These are phyloP conservation scores for Diphasiastrum complanatum DNA, from an alignment of 83 land plant genomes.

Conservation along the genomic window DNA sequence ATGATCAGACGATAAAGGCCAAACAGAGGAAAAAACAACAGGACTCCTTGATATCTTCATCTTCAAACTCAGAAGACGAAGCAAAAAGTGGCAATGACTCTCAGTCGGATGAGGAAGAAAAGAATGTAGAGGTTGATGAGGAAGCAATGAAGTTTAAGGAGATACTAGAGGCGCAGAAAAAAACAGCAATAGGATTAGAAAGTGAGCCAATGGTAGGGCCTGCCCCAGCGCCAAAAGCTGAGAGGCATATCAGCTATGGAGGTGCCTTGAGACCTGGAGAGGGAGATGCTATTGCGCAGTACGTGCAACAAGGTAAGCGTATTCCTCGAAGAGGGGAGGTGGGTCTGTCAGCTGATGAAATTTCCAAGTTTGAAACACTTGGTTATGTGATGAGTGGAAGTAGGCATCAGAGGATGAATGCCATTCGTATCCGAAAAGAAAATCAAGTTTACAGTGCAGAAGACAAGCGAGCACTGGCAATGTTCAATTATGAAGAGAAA, in stretches of 20 bases:
- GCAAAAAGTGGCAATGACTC: not conserved
- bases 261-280: slow-evolving; percentile 98
- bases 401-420: slow-evolving; percentile 99
- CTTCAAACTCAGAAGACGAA: not conserved
- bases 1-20: too few relatives aligned
- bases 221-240: slow-evolving; percentile 80
- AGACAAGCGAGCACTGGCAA: slow-evolving; percentile 93
- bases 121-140: slow-evolving; percentile 38
- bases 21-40: too few relatives aligned
- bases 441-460: slow-evolving; percentile 99
- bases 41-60: too few relatives aligned
- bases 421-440: slow-evolving; percentile 96
- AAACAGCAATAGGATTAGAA: slow-evolving; percentile 41
- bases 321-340: slow-evolving; percentile 99
- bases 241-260: slow-evolving; percentile 98
- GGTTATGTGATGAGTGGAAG: slow-evolving; percentile 99
- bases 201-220: slow-evolving; percentile 88
- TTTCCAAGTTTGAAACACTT: slow-evolving; percentile 77
- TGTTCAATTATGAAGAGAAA: slow-evolving; percentile 98
- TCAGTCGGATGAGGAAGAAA: not conserved
- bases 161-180: slow-evolving; percentile 75
- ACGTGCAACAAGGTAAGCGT: slow-evolving; percentile 99
- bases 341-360: slow-evolving; percentile 98
- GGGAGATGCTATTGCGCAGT: slow-evolving; percentile 99
- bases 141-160: slow-evolving; percentile 66